Base-by-base conservation (phyloP, 345 rosid species). In the Eucalyptus marginata region DNA sequence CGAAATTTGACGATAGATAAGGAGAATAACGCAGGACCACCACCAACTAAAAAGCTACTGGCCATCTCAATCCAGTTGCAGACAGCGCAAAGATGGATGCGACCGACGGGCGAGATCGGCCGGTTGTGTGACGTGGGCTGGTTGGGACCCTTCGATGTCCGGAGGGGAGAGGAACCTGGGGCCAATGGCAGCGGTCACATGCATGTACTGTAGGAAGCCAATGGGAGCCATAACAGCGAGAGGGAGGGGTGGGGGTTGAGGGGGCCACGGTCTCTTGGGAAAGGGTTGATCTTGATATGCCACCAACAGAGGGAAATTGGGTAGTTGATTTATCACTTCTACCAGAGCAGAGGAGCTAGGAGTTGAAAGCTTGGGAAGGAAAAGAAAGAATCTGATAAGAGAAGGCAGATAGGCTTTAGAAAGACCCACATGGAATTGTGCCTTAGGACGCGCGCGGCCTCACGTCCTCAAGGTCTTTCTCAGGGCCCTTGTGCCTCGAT, bases 271-370 rank as follows among this genome's bases (percentile, higher is more conserved):
- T 88, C 80, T 68, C 92, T 88, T 22, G 91, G 87, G 89, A 89
- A 87, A 88, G 83, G 33, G 68, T 88, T 88, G 90, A 94, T 89
- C 88, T 91, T 92, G 93, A 92, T 87, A 59, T 91, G 86, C 88
- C 91, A 89, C 91, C 94, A 89, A 76, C 87, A 71, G 84, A 68
- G 14, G 43, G 54, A 86, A 52, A 85, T 86, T 54, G 86, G 76
- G 49, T 86, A 83, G 87, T 90, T 33, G 76, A 64, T 62, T 86
- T 85, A 86, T 86, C 87, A 47, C 15, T 89, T 54, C 27, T 43
- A 86, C 64, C 27, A 13, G 5, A 14, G 49, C 31, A 58, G 59
- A 76, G 86, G 31, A 85, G 64, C 68, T 29, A 31, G 22, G 58
- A 84, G 51, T 50, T 81, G 47, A 68, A 25, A 36, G 56, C 49